These are phyloP conservation scores for Botrytis aclada DNA, from an alignment of 2,329 filamentous ascomycete genomes.

Conservation along the genomic window DNA sequence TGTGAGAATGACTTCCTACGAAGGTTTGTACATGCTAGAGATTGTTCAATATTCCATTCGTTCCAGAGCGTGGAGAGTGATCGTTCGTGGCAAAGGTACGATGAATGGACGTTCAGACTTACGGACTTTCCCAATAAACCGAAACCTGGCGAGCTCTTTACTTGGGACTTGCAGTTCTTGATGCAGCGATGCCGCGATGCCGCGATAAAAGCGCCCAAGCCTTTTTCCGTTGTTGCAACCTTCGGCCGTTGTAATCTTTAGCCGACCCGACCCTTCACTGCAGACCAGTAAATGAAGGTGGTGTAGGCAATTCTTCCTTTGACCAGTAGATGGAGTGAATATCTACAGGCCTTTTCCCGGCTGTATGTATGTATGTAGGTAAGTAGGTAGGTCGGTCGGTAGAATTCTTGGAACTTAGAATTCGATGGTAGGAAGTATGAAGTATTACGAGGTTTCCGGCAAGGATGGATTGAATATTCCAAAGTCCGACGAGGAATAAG, in stretches of 20 bases:
- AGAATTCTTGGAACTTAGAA: not conserved
- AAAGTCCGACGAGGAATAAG: not conserved
- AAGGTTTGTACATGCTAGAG: constrained; percentile 32
- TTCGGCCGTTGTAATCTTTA: constrained; percentile 29
- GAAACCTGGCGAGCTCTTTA: constrained; percentile 28
- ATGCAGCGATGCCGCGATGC: constrained; percentile 28
- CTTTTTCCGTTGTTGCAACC: constrained; percentile 28
- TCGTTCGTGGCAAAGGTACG: constrained; percentile 28
- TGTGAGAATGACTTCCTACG: constrained; percentile 27
- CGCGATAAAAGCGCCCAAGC: constrained; percentile 13
- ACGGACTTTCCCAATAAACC: constrained; percentile 32
- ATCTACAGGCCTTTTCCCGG: constrained; percentile 9
- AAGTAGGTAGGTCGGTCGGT: not conserved
- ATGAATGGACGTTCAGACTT: constrained; percentile 26
- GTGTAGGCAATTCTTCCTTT: constrained; percentile 7
- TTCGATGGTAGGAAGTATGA: not conserved
- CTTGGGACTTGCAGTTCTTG: constrained; percentile 31
- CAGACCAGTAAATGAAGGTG: constrained; percentile 20
- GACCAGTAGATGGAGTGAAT: not conserved
- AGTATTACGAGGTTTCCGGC: not conserved
- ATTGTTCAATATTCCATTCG: constrained; percentile 29
- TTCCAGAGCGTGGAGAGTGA: constrained; percentile 22
- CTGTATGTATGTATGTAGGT: not conserved
- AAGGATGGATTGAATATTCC: not conserved
- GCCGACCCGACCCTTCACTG: constrained; percentile 25